Percentiles rank a stretch among this genome's conserved stretches.
phyloP scores from a whole-genome alignment of 176 grass and related monocot genomes.

The Oryza meridionalis region DNA sequence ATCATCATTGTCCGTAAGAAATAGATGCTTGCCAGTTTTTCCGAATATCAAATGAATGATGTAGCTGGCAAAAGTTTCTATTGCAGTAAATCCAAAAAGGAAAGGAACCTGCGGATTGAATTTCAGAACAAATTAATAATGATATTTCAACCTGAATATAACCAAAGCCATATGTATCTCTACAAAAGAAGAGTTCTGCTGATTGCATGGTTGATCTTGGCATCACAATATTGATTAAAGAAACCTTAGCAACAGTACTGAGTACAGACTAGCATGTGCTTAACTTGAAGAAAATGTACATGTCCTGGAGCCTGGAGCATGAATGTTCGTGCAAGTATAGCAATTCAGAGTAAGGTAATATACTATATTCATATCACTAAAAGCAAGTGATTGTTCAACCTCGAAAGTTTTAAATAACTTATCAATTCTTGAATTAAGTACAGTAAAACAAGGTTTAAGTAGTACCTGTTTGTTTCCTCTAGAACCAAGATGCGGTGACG shows the following conservation, averaged over 20 bases:
- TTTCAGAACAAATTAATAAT: not conserved
- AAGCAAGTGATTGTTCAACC: slow-evolving; percentile 7
- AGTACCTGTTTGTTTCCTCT: slow-evolving; percentile 91
- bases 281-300: slow-evolving; percentile 14
- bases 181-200: not conserved
- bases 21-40: slow-evolving; percentile 95
- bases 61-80: slow-evolving; percentile 79
- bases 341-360: not conserved
- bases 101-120: slow-evolving; percentile 80
- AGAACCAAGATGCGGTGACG: slow-evolving; percentile 96
- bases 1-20: slow-evolving; percentile 78
- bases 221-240: not conserved
- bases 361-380: not conserved
- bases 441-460: not conserved
- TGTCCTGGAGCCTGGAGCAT: not conserved
- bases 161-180: slow-evolving; percentile 9
- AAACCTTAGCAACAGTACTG: not conserved
- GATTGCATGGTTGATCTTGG: not conserved
- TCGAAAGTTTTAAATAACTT: not conserved
- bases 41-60: slow-evolving; percentile 96
- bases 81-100: slow-evolving; percentile 82
- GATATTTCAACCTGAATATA: not conserved
- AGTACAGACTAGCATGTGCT: not conserved
- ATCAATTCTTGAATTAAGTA: slow-evolving; percentile 5
- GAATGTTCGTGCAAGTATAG: not conserved